A percentile compares a stretch with the other conserved stretches of the same genome.
These are phyloP conservation scores for Bothriochloa decipiens DNA, from an alignment of 176 grass and related monocot species.

Conservation along the genomic window DNA sequence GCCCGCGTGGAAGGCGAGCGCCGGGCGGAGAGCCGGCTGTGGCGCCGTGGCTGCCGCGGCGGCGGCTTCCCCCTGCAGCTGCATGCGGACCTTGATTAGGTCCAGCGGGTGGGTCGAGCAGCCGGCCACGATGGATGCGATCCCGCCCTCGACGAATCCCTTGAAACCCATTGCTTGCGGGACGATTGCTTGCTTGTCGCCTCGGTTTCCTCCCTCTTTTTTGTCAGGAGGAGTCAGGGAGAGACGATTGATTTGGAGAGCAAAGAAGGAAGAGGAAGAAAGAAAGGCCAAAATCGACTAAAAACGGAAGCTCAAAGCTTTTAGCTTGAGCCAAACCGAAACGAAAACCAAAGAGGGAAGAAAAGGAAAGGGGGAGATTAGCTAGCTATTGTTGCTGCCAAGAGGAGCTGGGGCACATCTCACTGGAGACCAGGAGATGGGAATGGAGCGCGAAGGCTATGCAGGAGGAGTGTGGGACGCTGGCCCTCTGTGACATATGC, in stretches of 20 bases:
- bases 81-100: constrained; percentile 94
- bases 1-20: constrained; percentile 57
- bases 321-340: not conserved
- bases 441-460: constrained; percentile 92
- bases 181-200: constrained; percentile 25
- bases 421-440: constrained; percentile 91
- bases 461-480: constrained; percentile 81
- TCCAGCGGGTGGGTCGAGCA: constrained; percentile 96
- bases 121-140: constrained; percentile 87
- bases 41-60: not conserved
- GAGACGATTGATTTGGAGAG: not conserved
- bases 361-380: not conserved
- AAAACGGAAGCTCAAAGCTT: constrained; percentile 28
- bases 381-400: constrained; percentile 44
- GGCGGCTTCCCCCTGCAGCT: constrained; percentile 71
- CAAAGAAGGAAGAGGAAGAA: not conserved
- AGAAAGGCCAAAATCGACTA: not conserved
- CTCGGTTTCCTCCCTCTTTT: not conserved
- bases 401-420: constrained; percentile 86
- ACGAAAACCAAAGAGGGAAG: not conserved
- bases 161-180: constrained; percentile 70
- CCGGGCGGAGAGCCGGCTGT: constrained; percentile 52
- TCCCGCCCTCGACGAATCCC: constrained; percentile 92
- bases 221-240: not conserved
- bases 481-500: constrained; percentile 87